These are phyloP conservation scores for Heritiera littoralis DNA, from an alignment of 345 rosid species.

Conservation along the genomic window DNA sequence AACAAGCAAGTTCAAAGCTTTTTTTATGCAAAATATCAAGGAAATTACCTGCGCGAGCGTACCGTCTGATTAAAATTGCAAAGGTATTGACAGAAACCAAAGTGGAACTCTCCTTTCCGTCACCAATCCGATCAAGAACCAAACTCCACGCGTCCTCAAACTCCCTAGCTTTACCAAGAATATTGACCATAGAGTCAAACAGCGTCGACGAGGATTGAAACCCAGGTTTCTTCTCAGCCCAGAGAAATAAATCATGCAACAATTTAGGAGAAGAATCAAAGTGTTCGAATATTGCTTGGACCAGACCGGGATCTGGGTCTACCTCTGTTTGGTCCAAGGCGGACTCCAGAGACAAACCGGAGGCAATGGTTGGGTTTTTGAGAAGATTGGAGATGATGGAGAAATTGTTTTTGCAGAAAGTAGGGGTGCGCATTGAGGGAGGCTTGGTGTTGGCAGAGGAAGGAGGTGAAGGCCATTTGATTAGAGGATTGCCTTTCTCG, in stretches of 20 bases:
- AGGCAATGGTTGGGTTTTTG: conserved; percentile 37
- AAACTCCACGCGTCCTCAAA: conserved; percentile 73
- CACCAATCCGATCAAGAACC: conserved; percentile 51
- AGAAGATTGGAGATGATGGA: conserved; percentile 52
- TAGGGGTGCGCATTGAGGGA: conserved; percentile 18
- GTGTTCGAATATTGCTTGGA: conserved; percentile 54
- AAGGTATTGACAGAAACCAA: conserved; percentile 65
- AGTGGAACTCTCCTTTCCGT: conserved; percentile 27
- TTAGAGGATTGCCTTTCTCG: conserved; percentile 35
- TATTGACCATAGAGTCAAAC: conserved; percentile 51
- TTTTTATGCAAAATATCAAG: not conserved
- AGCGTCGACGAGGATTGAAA: conserved; percentile 46
- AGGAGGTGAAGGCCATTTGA: conserved; percentile 31
- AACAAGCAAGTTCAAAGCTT: not conserved
- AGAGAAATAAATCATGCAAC: conserved; percentile 53
- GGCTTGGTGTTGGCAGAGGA: conserved; percentile 26
- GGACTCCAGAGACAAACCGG: conserved; percentile 47
- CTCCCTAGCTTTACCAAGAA: conserved; percentile 63
- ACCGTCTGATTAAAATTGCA: conserved; percentile 70
- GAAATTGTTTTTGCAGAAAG: conserved; percentile 44
- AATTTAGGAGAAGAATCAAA: conserved; percentile 71
- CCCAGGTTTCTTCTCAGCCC: conserved; percentile 73
- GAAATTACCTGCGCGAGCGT: conserved; percentile 67
- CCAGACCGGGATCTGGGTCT: conserved; percentile 47
- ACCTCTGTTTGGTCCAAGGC: conserved; percentile 54